Evolutionary conservation across 2,329 filamentous ascomycete genomes (phyloP), one percentile per base, ranked within the genome.

Genomic region (Claviceps quebecensis): DNA sequence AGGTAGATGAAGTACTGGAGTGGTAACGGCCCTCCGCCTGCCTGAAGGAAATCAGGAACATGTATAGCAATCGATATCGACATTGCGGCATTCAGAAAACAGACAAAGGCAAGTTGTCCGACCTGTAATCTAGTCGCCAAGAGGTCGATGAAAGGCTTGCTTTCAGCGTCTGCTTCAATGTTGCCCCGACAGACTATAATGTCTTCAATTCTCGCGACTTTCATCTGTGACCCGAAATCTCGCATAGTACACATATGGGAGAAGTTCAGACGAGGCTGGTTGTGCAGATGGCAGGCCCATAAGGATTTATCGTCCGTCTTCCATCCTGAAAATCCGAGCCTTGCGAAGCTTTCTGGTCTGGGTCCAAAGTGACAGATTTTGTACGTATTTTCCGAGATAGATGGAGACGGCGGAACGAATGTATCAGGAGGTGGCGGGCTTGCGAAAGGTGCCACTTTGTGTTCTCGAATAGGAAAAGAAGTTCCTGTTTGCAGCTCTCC

Each of bases 1-100:
- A 57, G 55, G 57, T 72, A 72, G 3, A 73, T 59, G 6, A 62
- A 52, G 54, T 70, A 72, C 4, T 57, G 60, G n/a, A 75, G 59
- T 13, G 16, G n/a, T 3, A n/a, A 22, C 19, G 7, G 22, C 22
- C 16, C 19, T 19, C 8, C 47, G 17, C 8, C 16, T 29, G 23
- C 22, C 5, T 29, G 8, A 8, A 34, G 9, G 9, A 4, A 11
- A 11, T 49, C 50, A 13, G 38, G 16, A 34, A 36, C 22, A 0
- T 75, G 43, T 4, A 77, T 48, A 17, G 76, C 54, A 48, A 64
- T 68, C 36, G 62, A 67, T 11, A 61, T 44, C 11, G 41, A 26
- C 41, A 17, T 23, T 7, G 9, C 53, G 4, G 60, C 54, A 16
- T 56, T 50, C 38, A 52, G 26, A 19, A 65, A 56, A 38, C 62